These are phyloP conservation scores for Raphanus hybrid DNA, from an alignment of 441 rosid species.

Conservation along the genomic window DNA sequence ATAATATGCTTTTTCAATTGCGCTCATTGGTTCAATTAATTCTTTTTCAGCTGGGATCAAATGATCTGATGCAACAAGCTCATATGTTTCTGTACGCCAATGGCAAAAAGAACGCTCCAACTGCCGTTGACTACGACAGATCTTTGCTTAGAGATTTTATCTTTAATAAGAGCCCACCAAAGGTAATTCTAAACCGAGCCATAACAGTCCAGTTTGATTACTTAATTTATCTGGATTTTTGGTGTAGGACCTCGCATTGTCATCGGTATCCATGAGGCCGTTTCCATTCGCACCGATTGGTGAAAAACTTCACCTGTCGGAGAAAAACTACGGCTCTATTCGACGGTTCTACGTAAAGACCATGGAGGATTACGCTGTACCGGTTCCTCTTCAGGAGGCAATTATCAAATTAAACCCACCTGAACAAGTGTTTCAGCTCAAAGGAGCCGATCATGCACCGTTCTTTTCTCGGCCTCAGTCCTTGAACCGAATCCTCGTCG, in stretches of 20 bases:
- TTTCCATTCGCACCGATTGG: constrained; percentile 57
- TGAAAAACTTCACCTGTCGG: constrained; percentile 56
- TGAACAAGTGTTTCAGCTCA: constrained; percentile 49
- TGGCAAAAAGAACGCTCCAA: constrained; percentile 78
- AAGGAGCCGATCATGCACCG: constrained; percentile 56
- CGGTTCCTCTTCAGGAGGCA: constrained; percentile 47
- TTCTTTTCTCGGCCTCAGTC: constrained; percentile 59
- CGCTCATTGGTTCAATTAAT: too few relatives aligned
- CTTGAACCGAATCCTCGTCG: constrained; percentile 47
- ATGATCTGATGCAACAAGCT: constrained; percentile 70
- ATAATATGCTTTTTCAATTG: too few relatives aligned
- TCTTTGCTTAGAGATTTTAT: constrained; percentile 69
- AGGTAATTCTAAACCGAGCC: constrained; percentile 52
- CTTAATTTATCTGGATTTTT: not conserved
- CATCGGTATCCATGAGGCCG: constrained; percentile 57
- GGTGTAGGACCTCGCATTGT: constrained; percentile 45
- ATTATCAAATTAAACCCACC: constrained; percentile 52
- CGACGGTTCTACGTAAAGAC: constrained; percentile 53
- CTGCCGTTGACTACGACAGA: constrained; percentile 83
- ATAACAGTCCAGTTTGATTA: constrained; percentile 10
- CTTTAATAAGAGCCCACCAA: constrained; percentile 81
- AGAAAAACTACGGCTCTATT: constrained; percentile 51
- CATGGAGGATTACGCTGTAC: constrained; percentile 53
- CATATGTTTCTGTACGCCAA: constrained; percentile 81
- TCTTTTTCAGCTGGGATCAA: constrained; percentile 53